Evolutionary conservation across 768 basidiomycete species (phyloP), one percentile per base, ranked within the genome.

Genomic region (Artomyces pyxidatus): DNA sequence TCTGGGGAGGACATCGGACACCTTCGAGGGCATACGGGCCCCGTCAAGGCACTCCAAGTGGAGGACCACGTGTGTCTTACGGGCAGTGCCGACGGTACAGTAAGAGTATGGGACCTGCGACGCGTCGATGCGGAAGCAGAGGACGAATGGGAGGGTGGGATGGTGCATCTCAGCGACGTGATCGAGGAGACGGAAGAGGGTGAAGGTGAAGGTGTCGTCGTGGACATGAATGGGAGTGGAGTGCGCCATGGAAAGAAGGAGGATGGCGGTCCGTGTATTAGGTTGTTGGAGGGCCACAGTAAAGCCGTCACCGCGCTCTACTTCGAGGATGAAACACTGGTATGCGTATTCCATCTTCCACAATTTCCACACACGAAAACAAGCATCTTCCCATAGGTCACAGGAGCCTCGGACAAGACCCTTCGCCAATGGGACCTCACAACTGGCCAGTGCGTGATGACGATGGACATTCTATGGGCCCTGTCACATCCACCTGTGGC

Each of bases 381-480:
- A n/a, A n/a, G n/a, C n/a, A n/a, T n/a, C 47, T 16, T 11, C 45
- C 50, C 49, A 10, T 57, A 94, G 93, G 90, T 98, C 11, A 97
- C 94, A 7, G 96, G 96, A 28, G 95, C 96, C 5, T 92, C 90
- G 3, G 96, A 99, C 70, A 97, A 97, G 68, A 99, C 96, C 0
- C 76, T 99, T 47, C 88, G 96, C 3, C 95, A 98, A 63, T 99
- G 96, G 96, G 96, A 98, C 62, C 78, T 98, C 47, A 80, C 78
- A 17, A 98, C 96, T 0, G 96, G 95, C 6, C 96, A 98, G 72
- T 99, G 96, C 66, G 85, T 98, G 40, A 85, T 96, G 73, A 95
- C 95, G 21, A 99, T 99, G 96, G 96, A 99, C 66, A 96, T 99
- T 55, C 81, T 99, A 22, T 99, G 96, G 96, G 96, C 95, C 2